phyloP scores from a whole-genome alignment of 129 eudicot genomes.

The Kitagawia praeruptora region DNA sequence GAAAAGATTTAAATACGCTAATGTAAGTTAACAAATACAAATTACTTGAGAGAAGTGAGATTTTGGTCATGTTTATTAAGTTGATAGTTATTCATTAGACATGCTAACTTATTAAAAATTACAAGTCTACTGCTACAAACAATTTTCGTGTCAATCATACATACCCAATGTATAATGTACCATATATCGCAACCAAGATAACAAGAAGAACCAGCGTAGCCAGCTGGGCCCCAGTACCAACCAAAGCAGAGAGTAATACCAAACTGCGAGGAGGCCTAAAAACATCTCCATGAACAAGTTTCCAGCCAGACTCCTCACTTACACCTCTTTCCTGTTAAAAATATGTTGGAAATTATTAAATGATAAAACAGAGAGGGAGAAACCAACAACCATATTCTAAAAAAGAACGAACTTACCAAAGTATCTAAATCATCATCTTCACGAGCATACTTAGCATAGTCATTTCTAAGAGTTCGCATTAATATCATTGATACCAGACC shows the following conservation, averaged over 20 bases:
- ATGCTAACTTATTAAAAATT: neutral
- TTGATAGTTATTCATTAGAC: neutral
- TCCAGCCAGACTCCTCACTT: slow-evolving; percentile 98
- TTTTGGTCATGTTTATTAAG: neutral
- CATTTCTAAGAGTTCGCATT: no score
- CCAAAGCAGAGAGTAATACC: slow-evolving; percentile 80
- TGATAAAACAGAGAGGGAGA: neutral
- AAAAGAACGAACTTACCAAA: slow-evolving; percentile 43
- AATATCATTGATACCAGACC: no score
- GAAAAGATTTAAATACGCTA: neutral
- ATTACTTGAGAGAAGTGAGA: neutral
- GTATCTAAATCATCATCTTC: slow-evolving; percentile 88
- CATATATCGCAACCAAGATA: slow-evolving; percentile 78
- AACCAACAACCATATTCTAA: neutral
- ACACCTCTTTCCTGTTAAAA: slow-evolving; percentile 79
- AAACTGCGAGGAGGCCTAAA: slow-evolving; percentile 77
- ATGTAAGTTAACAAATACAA: neutral
- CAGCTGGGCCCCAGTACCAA: slow-evolving; percentile 89
- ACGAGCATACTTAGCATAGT: slow-evolving; percentile 88
- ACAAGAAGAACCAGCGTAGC: slow-evolving; percentile 77
- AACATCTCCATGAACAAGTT: slow-evolving; percentile 94
- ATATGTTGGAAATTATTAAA: slow-evolving; percentile 1
- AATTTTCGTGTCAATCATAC: slow-evolving; percentile 13
- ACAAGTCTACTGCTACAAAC: neutral
- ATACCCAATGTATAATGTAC: slow-evolving; percentile 87